Percentiles rank a stretch among this genome's conserved stretches.
These are phyloP conservation scores for Helenozyma rhizophorensis DNA, from an alignment of 805 yeast species.

Conservation along the genomic window DNA sequence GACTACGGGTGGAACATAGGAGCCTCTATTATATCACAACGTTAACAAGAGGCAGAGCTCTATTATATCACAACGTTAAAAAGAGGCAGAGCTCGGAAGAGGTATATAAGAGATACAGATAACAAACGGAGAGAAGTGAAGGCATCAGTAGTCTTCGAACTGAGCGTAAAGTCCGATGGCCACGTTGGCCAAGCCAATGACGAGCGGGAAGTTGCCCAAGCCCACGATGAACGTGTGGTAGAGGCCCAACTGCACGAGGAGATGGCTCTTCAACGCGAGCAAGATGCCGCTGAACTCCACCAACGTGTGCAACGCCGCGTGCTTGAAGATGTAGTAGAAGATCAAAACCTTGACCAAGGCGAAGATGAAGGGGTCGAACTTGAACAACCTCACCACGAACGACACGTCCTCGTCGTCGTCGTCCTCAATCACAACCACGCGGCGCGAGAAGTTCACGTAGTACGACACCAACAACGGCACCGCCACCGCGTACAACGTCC, in stretches of 20 bases:
- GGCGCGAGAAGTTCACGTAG: constrained; percentile 49
- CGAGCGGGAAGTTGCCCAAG: constrained; percentile 46
- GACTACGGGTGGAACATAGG: too few species aligned
- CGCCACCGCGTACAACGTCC: constrained; percentile 38
- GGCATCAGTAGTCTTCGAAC: constrained; percentile 36
- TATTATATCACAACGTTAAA: too few species aligned
- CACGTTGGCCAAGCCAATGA: constrained; percentile 44
- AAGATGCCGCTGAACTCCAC: constrained; percentile 22
- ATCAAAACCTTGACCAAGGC: constrained; percentile 43
- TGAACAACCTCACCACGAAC: constrained; percentile 29
- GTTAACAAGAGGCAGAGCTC: too few species aligned
- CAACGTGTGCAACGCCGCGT: constrained; percentile 26
- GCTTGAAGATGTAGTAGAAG: constrained; percentile 28
- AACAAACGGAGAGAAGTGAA: too few species aligned
- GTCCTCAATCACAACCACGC: constrained; percentile 29
- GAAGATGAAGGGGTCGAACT: constrained; percentile 52
- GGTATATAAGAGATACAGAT: too few species aligned
- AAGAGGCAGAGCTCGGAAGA: too few species aligned
- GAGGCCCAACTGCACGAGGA: constrained; percentile 33
- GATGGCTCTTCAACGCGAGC: constrained; percentile 25
- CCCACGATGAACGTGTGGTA: constrained; percentile 30
- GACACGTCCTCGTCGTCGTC: constrained; percentile 10
- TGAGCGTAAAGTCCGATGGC: constrained; percentile 49
- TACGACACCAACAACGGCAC: constrained; percentile 44
- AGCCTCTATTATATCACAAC: too few species aligned